Evolutionary conservation across 257 asterid genomes (phyloP), one percentile per base, ranked within the genome.

Genomic region (Capsicum rhomboideum): DNA sequence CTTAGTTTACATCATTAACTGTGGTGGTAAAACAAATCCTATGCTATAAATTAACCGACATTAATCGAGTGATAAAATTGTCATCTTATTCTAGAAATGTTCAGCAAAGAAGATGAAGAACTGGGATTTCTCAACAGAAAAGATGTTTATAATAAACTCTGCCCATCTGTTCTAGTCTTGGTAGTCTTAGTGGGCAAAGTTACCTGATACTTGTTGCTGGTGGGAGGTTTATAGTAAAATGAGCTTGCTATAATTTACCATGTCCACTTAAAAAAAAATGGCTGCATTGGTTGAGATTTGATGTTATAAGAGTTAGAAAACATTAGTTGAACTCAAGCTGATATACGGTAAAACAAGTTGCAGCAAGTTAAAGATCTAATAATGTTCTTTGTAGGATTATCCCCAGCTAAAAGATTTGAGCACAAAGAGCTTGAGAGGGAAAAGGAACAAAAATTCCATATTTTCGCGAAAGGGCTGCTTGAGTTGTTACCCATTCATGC

Each of bases 301-400:
- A 56, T 80, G 58, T 80, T 21, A 59, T 37, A 77, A 50, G 63
- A 50, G 26, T 29, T 50, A 31, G 14, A 18, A 77, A 16, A 16
- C 82, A 20, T 16, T 2, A 49, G 40, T 34, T 34, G 40, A 34
- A 34, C 40, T 34, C 40, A 34, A 4, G 59, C 23, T 72, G n/a
- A 72, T n/a, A 11, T 42, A 72, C 42, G 56, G 83, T 21, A 64
- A n/a, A n/a, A 59, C 44, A 9, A 82, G 58, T 81, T 12, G 74
- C 58, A 79, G 50, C 77, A 75, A 78, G 28, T 75, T 21, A 34
- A 78, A 82, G 34, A 16, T 34, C 2, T 49, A 26, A 31, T 77
- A 50, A 26, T 77, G 82, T 79, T 85, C 37, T 79, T 72, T 82
- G 83, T 89, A 90, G 93, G 88, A 5, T 83, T 87, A 83, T 59